Evolutionary conservation across 2,329 filamentous ascomycete genomes (phyloP), one percentile per base, ranked within the genome.

Genomic region (Talaromyces sp.): DNA sequence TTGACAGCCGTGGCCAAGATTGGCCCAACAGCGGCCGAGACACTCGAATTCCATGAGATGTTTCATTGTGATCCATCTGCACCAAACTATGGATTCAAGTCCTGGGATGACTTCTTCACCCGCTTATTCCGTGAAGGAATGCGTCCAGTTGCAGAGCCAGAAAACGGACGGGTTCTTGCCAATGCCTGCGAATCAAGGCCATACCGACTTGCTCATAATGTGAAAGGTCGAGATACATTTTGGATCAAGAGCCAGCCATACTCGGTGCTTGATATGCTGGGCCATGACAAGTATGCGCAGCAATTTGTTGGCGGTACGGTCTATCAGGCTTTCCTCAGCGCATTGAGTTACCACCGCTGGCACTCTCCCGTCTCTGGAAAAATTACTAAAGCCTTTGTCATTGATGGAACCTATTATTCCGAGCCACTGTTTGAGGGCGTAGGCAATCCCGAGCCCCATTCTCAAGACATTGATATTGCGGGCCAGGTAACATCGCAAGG

Each of bases 41-140:
- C 60, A 32, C 47, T 64, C 22, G 52, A 61, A n/a, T 71, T 71
- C 47, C 63, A 66, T 4, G 52, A 69, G 0, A 54, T 70, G 50
- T 71, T 65, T 53, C 47, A 63, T 4, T 71, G 68, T 52, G 64
- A 71, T 33, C 56, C 66, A 0, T 51, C 49, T 0, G 60, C 56
- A 2, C 52, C 60, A 3, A 54, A 70, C 30, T 62, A 65, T 56
- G 86, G 86, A 16, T 89, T 77, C 73, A 81, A 77, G 51, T 87
- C 84, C 0, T 89, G 87, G 87, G 86, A 90, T 53, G 75, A 83
- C 63, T 90, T 89, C 73, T 89, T 90, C 72, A 87, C 84, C 0
- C 80, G 87, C 5, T 51, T 74, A 4, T 78, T 88, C 49, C 76
- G 71, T 8, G 77, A 82, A 3, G 72, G 71, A 0, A 77, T 82